Conservation (phyloP, 257 asterid genomes). For the Orobanche coerulescens region DNA sequence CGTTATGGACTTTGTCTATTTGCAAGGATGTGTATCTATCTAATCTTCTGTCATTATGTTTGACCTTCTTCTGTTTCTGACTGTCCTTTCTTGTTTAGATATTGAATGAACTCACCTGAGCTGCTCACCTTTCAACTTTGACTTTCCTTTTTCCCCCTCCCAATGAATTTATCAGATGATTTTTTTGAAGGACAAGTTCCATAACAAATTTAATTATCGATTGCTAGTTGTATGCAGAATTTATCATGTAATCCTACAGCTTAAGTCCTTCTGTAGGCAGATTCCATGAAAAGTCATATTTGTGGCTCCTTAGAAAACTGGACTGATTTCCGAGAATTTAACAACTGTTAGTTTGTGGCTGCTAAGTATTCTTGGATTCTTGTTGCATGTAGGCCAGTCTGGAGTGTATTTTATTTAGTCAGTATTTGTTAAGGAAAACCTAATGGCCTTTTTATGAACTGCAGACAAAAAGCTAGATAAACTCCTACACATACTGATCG, state of each 20-base stretch:
- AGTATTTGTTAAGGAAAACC: neutral
- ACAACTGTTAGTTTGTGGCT: neutral
- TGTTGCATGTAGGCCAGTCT: conserved; percentile 14
- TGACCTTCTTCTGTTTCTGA: neutral
- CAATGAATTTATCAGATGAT: neutral
- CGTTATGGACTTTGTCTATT: conserved; percentile 3
- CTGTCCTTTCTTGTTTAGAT: neutral
- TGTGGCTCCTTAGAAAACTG: neutral
- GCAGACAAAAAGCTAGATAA: neutral
- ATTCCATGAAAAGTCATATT: neutral
- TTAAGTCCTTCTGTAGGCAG: neutral
- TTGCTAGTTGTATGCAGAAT: neutral
- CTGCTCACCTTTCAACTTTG: neutral
- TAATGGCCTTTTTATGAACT: neutral
- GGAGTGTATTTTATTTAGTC: conserved; percentile 2
- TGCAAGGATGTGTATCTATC: neutral
- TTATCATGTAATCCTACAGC: neutral
- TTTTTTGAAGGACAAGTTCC: neutral
- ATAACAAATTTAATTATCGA: neutral
- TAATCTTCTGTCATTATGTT: neutral
- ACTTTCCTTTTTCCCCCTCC: neutral
- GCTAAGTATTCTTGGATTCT: neutral
- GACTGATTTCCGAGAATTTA: neutral
- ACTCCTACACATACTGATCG: neutral
- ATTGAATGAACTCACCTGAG: neutral